Conservation (phyloP, 2,329 filamentous ascomycete species). For the Aspergillus candidus region DNA sequence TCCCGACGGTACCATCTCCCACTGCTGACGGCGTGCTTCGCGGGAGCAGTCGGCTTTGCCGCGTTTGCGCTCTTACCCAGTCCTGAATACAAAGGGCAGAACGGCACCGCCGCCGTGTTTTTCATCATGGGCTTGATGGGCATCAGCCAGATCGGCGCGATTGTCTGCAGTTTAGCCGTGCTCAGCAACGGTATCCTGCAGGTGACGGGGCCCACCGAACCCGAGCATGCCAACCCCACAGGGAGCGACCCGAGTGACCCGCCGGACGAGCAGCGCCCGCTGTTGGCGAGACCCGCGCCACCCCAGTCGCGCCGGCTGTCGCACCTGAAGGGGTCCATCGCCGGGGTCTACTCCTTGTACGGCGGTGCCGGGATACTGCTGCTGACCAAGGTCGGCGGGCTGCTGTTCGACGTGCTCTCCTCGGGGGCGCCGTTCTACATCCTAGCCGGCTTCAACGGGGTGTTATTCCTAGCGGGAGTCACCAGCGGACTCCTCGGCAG, state of each 20-base stretch:
- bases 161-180: constrained; percentile 89
- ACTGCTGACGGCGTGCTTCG: constrained; percentile 62
- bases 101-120: constrained; percentile 65
- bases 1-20: constrained; percentile 64
- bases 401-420: constrained; percentile 70
- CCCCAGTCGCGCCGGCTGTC: constrained; percentile 33
- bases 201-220: constrained; percentile 10
- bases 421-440: constrained; percentile 84
- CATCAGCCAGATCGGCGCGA: constrained; percentile 90
- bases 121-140: constrained; percentile 74
- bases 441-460: constrained; percentile 80
- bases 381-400: constrained; percentile 84
- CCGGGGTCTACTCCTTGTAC: constrained; percentile 86
- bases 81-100: constrained; percentile 66
- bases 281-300: constrained; percentile 20
- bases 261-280: constrained; percentile 24
- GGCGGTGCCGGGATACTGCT: constrained; percentile 86
- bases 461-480: constrained; percentile 50
- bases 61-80: constrained; percentile 69
- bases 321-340: constrained; percentile 86
- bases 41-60: constrained; percentile 73
- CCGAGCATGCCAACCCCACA: not conserved
- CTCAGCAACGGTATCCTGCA: constrained; percentile 72
- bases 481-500: constrained; percentile 20
- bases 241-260: constrained; percentile 8